Evolutionary conservation across 768 basidiomycete genomes (phyloP), one percentile per base, ranked within the genome.

Genomic region (Boletellus sp.): DNA sequence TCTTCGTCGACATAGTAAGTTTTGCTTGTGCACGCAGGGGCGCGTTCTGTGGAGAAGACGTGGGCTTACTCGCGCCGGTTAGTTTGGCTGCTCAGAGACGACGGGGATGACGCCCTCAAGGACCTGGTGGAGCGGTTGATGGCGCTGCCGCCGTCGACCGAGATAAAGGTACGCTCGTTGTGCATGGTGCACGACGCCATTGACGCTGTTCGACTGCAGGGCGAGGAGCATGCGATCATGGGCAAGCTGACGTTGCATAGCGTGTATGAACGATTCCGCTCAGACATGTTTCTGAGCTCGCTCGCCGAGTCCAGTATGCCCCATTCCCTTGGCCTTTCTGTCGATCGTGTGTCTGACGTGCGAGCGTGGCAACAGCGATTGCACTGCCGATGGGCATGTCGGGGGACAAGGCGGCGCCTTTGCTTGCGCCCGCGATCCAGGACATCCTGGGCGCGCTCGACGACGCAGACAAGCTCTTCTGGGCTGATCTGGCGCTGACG

Each of bases 211-310:
- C n/a, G 6, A 10, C 5, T 40, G 22, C 49, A 94, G 88, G 84
- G 84, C 10, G 86, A 90, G 61, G 84, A 90, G 61, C 79, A 81
- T 56, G 76, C 79, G 3, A 70, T 96, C 0, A 76, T 90, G 61
- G 94, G 86, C 0, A 84, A 80, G 55, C 70, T 95, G n/a, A 84
- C 83, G 1, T 69, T 97, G 24, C 82, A 89, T 45, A 79, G 84
- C 23, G 87, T 87, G 1, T 84, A 94, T 56, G 77, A 78, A 33
- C 83, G 82, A 7, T 91, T 95, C 73, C 80, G 81, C 28, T 77
- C 81, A 0, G 94, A 97, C 63, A 88, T 96, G 73, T 89, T 94
- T 64, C 73, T 96, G 50, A 93, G 86, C 61, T 94, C 94, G 16
- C 71, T 97, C 20, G 79, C 86, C 0, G 95, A 98, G 64, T 95